Conservation (phyloP, 169 alveolate species). For the Plasmodium sp. region DNA sequence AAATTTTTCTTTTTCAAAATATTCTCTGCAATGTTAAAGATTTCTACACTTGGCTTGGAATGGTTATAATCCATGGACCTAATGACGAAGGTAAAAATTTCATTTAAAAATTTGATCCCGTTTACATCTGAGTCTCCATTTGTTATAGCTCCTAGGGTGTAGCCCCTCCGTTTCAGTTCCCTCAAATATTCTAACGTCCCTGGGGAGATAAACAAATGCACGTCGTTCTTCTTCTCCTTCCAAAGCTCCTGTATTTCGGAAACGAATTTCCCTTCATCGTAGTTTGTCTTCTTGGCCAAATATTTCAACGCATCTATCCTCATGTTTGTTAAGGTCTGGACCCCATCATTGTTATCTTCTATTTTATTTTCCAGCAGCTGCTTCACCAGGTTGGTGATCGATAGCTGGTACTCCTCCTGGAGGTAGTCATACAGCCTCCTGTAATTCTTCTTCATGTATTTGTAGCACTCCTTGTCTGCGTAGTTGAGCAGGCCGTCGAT, state of each 20-base stretch:
- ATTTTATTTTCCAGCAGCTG: conserved; percentile 13
- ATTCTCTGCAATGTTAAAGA: conserved; percentile 61
- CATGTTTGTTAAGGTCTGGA: conserved; percentile 28
- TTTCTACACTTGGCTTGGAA: conserved; percentile 50
- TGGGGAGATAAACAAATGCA: conserved; percentile 62
- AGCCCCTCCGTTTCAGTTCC: conserved; percentile 48
- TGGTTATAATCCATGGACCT: conserved; percentile 69
- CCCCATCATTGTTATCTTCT: conserved; percentile 6
- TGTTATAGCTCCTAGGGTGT: conserved; percentile 66
- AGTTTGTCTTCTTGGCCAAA: conserved; percentile 52
- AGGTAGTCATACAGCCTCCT: conserved; percentile 44
- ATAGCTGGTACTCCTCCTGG: conserved; percentile 17
- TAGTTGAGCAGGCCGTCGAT: conserved; percentile 44
- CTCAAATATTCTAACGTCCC: conserved; percentile 62
- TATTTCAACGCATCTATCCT: conserved; percentile 49
- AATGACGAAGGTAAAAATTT: conserved; percentile 46
- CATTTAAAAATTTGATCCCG: conserved; percentile 51
- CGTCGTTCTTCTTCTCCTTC: conserved; percentile 59
- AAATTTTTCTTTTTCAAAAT: conserved; percentile 14
- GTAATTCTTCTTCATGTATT: conserved; percentile 49
- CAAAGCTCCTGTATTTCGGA: conserved; percentile 37
- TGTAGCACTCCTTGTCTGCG: conserved; percentile 61
- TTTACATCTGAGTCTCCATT: conserved; percentile 74
- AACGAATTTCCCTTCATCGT: conserved; percentile 38
- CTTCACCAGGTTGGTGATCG: conserved; percentile 30